These are phyloP conservation scores for Carpinus viminea DNA, from an alignment of 306 rosid genomes.

Conservation along the genomic window DNA sequence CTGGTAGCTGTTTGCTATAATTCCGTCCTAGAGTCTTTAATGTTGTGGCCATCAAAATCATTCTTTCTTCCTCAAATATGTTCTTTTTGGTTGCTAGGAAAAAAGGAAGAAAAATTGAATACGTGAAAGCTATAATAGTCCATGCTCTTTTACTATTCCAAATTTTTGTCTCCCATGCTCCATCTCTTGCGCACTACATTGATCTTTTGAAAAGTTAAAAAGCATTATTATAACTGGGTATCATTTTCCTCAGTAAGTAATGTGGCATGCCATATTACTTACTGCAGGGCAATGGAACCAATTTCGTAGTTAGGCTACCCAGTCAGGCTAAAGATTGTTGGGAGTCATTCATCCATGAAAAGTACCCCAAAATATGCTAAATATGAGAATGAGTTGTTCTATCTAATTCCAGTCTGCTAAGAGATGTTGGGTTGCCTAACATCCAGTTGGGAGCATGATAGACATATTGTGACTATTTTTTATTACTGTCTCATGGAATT, in stretches of 20 bases:
- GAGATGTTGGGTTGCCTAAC: not conserved
- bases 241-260: not conserved
- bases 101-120: not conserved
- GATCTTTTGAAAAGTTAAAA: not conserved
- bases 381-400: not conserved
- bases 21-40: not conserved
- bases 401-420: not conserved
- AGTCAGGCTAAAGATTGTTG: not conserved
- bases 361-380: not conserved
- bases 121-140: not conserved
- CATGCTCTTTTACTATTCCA: not conserved
- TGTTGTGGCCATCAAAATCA: not conserved
- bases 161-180: not conserved
- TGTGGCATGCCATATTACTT: not conserved
- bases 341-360: not conserved
- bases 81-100: not conserved
- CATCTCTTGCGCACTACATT: not conserved
- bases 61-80: not conserved
- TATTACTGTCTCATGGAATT: not conserved
- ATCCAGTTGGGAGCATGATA: not conserved
- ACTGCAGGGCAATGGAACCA: not conserved
- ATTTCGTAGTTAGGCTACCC: not conserved
- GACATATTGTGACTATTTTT: slow-evolving; percentile 5
- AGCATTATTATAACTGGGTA: not conserved
- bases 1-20: not conserved